Percentiles rank a stretch among this genome's conserved stretches.
These are phyloP conservation scores for Magnolia changhungtana DNA, from an alignment of 164 flowering plant species.

Conservation along the genomic window DNA sequence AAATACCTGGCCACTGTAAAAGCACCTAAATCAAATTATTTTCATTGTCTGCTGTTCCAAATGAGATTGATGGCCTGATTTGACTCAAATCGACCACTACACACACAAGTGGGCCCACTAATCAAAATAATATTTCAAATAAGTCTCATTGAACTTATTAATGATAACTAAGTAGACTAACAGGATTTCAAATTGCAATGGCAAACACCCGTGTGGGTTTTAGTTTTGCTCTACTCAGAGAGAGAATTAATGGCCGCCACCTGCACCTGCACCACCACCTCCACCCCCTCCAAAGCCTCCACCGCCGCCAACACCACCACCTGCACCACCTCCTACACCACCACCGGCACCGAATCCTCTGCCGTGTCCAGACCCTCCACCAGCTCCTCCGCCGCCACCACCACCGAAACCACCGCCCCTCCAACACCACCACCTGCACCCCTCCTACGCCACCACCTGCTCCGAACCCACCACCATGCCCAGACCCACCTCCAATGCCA, in stretches of 20 bases:
- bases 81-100: too few relatives aligned
- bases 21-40: too few relatives aligned
- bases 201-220: too few relatives aligned
- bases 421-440: constrained; percentile 22
- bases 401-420: constrained; percentile 14
- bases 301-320: constrained; percentile 17
- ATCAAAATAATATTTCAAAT: too few relatives aligned
- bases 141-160: too few relatives aligned
- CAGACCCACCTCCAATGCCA: constrained; percentile 7
- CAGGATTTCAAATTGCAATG: too few relatives aligned
- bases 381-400: constrained; percentile 6
- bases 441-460: constrained; percentile 27
- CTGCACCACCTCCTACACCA: constrained; percentile 10
- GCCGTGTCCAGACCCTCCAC: constrained; percentile 14
- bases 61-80: too few relatives aligned
- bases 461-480: constrained; percentile 29
- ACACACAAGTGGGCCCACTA: too few relatives aligned
- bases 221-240: too few relatives aligned
- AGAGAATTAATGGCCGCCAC: constrained; percentile 5
- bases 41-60: too few relatives aligned
- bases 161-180: too few relatives aligned
- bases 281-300: constrained; percentile 19
- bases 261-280: constrained; percentile 20
- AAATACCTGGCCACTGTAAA: not conserved
- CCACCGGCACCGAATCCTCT: constrained; percentile 1